Conservation (phyloP, 345 rosid genomes). For the Lagerstroemia speciosa region DNA sequence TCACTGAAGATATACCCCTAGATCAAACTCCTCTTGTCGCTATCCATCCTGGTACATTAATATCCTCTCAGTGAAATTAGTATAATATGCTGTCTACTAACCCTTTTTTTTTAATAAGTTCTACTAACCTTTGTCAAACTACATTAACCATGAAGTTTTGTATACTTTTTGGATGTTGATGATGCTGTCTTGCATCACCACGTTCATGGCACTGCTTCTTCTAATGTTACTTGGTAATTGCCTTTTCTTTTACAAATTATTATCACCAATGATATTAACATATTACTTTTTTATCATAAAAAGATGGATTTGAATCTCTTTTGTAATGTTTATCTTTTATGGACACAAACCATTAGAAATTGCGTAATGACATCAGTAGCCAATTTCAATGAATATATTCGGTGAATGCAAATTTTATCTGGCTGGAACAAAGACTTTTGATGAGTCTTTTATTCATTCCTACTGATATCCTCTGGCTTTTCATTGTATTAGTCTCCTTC, state of each 20-base stretch:
- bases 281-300: not conserved
- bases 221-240: not conserved
- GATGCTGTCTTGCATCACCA: not conserved
- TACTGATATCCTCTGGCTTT: not conserved
- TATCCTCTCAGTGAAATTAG: conserved; percentile 1
- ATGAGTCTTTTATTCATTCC: not conserved
- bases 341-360: not conserved
- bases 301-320: not conserved
- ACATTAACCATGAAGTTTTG: not conserved
- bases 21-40: conserved; percentile 39
- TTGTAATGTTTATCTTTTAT: not conserved
- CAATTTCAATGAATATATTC: not conserved
- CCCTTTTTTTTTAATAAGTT: too few species aligned
- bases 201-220: not conserved
- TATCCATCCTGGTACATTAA: conserved; percentile 41
- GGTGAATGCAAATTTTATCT: not conserved
- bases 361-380: not conserved
- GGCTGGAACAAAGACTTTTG: too few species aligned
- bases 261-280: not conserved
- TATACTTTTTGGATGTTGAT: not conserved
- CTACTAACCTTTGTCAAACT: not conserved
- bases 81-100: not conserved
- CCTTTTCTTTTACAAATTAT: not conserved
- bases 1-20: conserved; percentile 29
- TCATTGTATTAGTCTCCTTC: not conserved